Conservation (phyloP, 352 stramenopile genomes). For the Globisporangium lucens region DNA sequence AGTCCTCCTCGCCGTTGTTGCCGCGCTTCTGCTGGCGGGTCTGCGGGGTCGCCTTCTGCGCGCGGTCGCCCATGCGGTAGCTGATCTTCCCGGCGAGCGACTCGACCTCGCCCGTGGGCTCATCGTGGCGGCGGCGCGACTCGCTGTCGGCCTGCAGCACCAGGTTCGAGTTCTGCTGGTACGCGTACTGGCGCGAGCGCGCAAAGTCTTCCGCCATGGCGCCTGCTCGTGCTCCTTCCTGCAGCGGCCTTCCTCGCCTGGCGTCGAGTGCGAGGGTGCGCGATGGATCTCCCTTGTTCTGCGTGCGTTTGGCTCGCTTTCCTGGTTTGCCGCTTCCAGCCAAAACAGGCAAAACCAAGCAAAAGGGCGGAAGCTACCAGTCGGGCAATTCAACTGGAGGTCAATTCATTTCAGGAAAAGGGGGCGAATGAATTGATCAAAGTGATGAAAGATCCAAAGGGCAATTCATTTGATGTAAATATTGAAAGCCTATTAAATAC, state of each 20-base stretch:
- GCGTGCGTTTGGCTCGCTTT: neutral
- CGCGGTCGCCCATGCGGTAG: constrained; percentile 85
- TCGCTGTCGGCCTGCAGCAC: constrained; percentile 91
- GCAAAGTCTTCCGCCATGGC: constrained; percentile 88
- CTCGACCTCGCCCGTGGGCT: constrained; percentile 87
- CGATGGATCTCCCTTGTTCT: neutral
- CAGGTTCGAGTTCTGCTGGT: constrained; percentile 93
- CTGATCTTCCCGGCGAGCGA: constrained; percentile 70
- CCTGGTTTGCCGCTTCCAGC: neutral
- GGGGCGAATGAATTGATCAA: neutral
- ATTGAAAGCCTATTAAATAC: no score
- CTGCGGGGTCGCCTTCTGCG: constrained; percentile 57
- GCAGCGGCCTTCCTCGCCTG: neutral
- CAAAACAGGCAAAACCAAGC: neutral
- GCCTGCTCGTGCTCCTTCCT: neutral
- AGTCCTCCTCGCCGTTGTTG: constrained; percentile 36
- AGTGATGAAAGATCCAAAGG: neutral
- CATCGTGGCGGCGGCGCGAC: constrained; percentile 68
- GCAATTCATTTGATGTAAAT: neutral
- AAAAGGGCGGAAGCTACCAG: neutral
- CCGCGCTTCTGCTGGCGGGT: constrained; percentile 32
- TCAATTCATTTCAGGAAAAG: neutral
- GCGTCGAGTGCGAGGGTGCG: no score
- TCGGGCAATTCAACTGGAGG: neutral
- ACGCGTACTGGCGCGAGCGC: constrained; percentile 90